These are phyloP conservation scores for Monilinia laxa DNA, from an alignment of 2,329 filamentous ascomycete species.

Conservation along the genomic window DNA sequence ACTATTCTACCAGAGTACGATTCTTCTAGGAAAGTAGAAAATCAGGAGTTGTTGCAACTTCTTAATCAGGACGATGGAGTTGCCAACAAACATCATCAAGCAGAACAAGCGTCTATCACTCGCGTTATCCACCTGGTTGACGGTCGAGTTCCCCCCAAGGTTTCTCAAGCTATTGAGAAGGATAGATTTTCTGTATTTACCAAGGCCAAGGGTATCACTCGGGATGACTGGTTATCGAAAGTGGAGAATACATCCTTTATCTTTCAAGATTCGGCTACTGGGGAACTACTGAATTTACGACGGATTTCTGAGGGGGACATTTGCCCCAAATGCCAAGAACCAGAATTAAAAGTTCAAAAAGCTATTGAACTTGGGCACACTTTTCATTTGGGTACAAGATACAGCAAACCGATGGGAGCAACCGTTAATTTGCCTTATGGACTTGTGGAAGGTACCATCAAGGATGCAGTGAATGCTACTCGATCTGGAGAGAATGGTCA, in stretches of 20 bases:
- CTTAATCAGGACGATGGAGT: neutral
- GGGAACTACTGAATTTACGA: constrained; percentile 59
- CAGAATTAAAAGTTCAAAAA: constrained; percentile 62
- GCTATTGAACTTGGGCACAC: constrained; percentile 93
- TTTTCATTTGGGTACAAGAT: constrained; percentile 88
- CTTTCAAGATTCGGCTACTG: constrained; percentile 42
- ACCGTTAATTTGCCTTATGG: constrained; percentile 50
- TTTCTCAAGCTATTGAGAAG: neutral
- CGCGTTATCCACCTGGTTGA: constrained; percentile 9
- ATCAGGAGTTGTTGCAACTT: neutral
- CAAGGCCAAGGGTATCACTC: constrained; percentile 15
- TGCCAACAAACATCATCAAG: neutral
- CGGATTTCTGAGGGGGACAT: constrained; percentile 64
- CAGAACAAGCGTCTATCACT: neutral
- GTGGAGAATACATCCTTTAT: constrained; percentile 26
- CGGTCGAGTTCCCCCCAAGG: constrained; percentile 2
- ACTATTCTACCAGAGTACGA: constrained; percentile 66
- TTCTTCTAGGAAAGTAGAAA: constrained; percentile 47
- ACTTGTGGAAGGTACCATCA: constrained; percentile 29
- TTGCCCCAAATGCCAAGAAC: constrained; percentile 69
- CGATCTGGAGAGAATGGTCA: neutral
- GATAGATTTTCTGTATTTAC: neutral
- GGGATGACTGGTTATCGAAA: neutral
- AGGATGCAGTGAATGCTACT: neutral
- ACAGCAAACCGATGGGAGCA: constrained; percentile 73